phyloP scores from a whole-genome alignment of 306 rosid genomes.

The Prunus mume region DNA sequence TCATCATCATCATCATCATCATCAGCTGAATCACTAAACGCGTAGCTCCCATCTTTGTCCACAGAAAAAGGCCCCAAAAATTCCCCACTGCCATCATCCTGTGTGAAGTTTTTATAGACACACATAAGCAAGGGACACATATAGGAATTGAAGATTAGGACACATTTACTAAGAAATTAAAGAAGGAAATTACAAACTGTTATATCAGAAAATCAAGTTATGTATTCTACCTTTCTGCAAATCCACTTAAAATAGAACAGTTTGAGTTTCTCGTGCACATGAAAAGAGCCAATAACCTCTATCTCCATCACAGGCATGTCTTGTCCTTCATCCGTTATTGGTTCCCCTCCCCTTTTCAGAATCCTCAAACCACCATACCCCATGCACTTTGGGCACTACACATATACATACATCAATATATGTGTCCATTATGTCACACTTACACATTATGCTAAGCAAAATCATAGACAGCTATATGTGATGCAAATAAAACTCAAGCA shows the following conservation, averaged over 20 bases:
- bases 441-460: neutral
- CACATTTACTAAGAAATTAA: neutral
- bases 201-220: neutral
- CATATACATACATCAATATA: too few species aligned
- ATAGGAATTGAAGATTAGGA: neutral
- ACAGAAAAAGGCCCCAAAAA: neutral
- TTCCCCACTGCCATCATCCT: neutral
- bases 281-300: neutral
- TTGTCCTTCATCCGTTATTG: neutral
- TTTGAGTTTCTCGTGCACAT: neutral
- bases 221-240: neutral
- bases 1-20: neutral
- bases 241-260: conserved; percentile 2
- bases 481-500: neutral
- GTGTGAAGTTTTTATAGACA: neutral
- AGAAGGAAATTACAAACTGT: neutral
- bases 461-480: neutral
- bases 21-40: neutral
- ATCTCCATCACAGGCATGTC: neutral
- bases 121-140: neutral
- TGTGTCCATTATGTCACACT: neutral
- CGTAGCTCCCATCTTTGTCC: neutral
- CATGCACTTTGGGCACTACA: neutral
- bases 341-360: neutral
- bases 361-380: neutral